These are phyloP conservation scores for Chalciporus chontae DNA, from an alignment of 768 basidiomycete species.

Conservation along the genomic window DNA sequence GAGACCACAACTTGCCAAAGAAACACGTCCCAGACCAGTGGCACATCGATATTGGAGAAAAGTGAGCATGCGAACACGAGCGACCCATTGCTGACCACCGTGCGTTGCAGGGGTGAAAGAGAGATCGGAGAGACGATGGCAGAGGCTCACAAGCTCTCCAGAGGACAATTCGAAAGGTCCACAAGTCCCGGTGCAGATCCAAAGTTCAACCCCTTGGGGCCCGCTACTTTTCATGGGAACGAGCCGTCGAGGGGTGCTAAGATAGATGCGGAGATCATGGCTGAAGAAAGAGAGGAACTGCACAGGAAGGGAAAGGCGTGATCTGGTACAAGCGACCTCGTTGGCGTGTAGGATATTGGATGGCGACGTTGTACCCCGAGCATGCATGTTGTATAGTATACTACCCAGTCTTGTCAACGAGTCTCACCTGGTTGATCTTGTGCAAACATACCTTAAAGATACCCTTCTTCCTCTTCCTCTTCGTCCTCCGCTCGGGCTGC, in stretches of 20 bases:
- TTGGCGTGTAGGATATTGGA: neutral
- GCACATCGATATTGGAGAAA: slow-evolving; percentile 40
- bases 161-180: slow-evolving; percentile 26
- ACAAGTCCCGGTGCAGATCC: slow-evolving; percentile 31
- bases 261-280: slow-evolving; percentile 54
- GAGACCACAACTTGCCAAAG: slow-evolving; percentile 19
- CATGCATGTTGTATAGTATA: neutral
- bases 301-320: slow-evolving; percentile 40
- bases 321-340: slow-evolving; percentile 3
- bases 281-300: slow-evolving; percentile 48
- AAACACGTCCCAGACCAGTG: slow-evolving; percentile 33
- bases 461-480: slow-evolving; percentile 41
- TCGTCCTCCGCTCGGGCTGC: slow-evolving; percentile 44
- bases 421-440: neutral
- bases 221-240: slow-evolving; percentile 52
- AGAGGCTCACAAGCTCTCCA: slow-evolving; percentile 32
- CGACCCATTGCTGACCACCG: no score
- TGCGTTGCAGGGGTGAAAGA: slow-evolving; percentile 38
- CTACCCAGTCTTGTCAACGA: no score
- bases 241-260: slow-evolving; percentile 55
- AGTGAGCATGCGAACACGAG: slow-evolving; percentile 25
- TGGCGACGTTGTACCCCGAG: neutral
- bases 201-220: slow-evolving; percentile 43
- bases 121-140: slow-evolving; percentile 37
- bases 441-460: neutral